Conservation (phyloP, 176 grass and related monocot genomes). For the Juncus effusus region DNA sequence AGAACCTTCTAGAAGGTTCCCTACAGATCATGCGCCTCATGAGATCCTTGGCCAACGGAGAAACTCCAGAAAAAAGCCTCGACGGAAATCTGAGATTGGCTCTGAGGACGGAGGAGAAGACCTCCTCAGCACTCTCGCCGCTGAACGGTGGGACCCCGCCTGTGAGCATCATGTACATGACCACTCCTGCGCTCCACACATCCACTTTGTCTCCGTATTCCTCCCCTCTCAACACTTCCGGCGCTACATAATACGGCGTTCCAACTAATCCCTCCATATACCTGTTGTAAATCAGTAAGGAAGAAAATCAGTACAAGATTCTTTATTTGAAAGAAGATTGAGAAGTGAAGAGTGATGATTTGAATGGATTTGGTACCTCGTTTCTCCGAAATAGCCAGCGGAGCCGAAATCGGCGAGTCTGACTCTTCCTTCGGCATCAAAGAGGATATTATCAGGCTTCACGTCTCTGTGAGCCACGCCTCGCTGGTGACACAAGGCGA, state of each 20-base stretch:
- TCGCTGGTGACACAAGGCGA: conserved; percentile 59
- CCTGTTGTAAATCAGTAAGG: conserved; percentile 1
- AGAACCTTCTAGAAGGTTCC: conserved; percentile 58
- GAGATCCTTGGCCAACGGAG: conserved; percentile 63
- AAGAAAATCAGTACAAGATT: too few relatives aligned
- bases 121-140: conserved; percentile 57
- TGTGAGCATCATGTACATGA: conserved; percentile 74
- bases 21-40: conserved; percentile 75
- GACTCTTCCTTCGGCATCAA: conserved; percentile 25
- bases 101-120: conserved; percentile 46
- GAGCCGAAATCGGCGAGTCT: conserved; percentile 79
- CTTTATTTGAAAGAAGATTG: too few relatives aligned
- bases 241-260: conserved; percentile 75
- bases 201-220: conserved; percentile 82
- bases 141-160: conserved; percentile 72
- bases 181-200: conserved; percentile 83
- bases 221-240: conserved; percentile 57
- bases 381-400: conserved; percentile 44
- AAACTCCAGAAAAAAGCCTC: conserved; percentile 52
- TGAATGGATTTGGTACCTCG: conserved; percentile 11
- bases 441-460: conserved; percentile 76
- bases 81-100: conserved; percentile 54
- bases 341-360: too few relatives aligned
- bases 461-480: conserved; percentile 71
- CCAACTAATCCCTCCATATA: conserved; percentile 60